A percentile compares a stretch with the other conserved stretches of the same genome.
phyloP scores from a whole-genome alignment of 306 rosid genomes.

The Quercus parvula region DNA sequence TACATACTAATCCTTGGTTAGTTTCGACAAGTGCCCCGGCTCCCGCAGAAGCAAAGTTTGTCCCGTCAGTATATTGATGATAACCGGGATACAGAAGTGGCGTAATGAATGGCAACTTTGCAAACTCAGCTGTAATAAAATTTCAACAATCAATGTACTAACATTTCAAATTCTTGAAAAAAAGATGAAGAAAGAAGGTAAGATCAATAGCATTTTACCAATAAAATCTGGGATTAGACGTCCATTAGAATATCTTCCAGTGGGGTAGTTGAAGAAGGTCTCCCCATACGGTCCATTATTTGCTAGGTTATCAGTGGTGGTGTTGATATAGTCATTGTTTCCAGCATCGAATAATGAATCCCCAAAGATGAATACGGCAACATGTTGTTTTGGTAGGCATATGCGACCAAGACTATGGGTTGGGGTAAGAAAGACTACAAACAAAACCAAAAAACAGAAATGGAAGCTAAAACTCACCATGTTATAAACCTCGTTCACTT shows the following conservation, averaged over 20 bases:
- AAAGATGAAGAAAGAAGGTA: too few species aligned
- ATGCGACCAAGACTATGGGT: neutral
- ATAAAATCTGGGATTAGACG: too few species aligned
- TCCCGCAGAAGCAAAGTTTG: too few species aligned
- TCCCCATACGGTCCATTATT: conserved; percentile 44
- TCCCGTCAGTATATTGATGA: too few species aligned
- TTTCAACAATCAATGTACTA: too few species aligned
- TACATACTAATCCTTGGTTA: too few species aligned
- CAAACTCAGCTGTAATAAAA: too few species aligned
- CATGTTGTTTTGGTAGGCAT: conserved; percentile 18
- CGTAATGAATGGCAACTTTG: too few species aligned
- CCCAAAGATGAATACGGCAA: conserved; percentile 51
- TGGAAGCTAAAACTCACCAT: conserved; percentile 15
- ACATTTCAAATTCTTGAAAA: too few species aligned
- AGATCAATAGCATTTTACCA: too few species aligned
- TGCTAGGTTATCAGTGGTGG: conserved; percentile 4
- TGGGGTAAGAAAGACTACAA: neutral
- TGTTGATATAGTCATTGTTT: conserved; percentile 46
- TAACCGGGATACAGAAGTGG: too few species aligned
- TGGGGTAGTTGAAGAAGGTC: conserved; percentile 45
- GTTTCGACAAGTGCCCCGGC: too few species aligned
- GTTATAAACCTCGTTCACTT: neutral
- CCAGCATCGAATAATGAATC: conserved; percentile 63
- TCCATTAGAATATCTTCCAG: conserved; percentile 31
- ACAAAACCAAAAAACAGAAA: neutral